phyloP scores from a whole-genome alignment of 768 basidiomycete species.

The Podaxis sp. region DNA sequence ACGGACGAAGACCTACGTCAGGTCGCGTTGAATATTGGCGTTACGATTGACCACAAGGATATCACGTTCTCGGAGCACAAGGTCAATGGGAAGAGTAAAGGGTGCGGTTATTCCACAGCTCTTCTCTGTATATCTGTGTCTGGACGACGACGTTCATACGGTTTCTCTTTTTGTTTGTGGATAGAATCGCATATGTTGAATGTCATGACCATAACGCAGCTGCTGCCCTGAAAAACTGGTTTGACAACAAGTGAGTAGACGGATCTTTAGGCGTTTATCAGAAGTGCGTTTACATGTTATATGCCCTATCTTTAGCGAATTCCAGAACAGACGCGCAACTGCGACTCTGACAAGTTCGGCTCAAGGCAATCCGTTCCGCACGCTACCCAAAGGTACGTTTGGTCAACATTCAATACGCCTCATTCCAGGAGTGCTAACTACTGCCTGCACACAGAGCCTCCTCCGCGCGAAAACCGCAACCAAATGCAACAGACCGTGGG shows the following conservation, averaged over 20 bases:
- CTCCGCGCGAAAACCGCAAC: slow-evolving; percentile 58
- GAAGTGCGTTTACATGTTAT: slow-evolving; percentile 5
- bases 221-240: slow-evolving; percentile 71
- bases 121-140: background rate
- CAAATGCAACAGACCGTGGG: slow-evolving; percentile 27
- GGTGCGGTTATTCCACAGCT: slow-evolving; percentile 51
- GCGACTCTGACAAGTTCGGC: slow-evolving; percentile 70
- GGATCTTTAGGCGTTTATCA: background rate
- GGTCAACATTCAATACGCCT: background rate
- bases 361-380: slow-evolving; percentile 90
- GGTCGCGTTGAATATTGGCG: slow-evolving; percentile 66
- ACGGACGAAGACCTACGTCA: slow-evolving; percentile 91
- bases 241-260: slow-evolving; percentile 73
- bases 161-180: background rate
- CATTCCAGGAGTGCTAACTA: background rate
- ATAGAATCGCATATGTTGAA: slow-evolving; percentile 85
- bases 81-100: slow-evolving; percentile 99
- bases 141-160: slow-evolving; percentile 6
- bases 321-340: slow-evolving; percentile 82
- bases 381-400: slow-evolving; percentile 83
- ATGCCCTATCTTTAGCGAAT: slow-evolving; percentile 50
- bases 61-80: slow-evolving; percentile 99
- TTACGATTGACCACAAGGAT: slow-evolving; percentile 78
- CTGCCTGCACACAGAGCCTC: slow-evolving; percentile 56
- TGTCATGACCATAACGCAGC: slow-evolving; percentile 71